Base-by-base conservation (phyloP, 2,329 filamentous ascomycete species). In the Ceratocystis ficicola region DNA sequence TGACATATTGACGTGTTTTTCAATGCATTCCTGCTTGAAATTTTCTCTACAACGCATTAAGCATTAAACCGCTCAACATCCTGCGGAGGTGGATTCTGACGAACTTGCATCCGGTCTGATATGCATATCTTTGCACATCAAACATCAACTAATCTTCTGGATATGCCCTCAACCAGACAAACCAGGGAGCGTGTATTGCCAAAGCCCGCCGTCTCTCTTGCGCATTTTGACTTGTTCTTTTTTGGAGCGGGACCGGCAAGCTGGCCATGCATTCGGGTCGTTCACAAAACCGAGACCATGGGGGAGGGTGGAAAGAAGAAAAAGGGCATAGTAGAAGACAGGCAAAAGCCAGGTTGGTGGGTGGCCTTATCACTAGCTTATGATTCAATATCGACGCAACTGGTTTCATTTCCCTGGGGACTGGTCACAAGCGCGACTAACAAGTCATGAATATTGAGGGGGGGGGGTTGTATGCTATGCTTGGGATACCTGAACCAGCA, bases 71-170 rank as follows among this genome's bases (percentile, higher is more conserved):
- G 15, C 15, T 25, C 48, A 25, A 25, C 46, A 22, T 50, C 15
- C 52, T 57, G 52, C 52, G 10, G 22, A 22, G 3, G 25, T 22
- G 25, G 32, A 57, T n/a, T 57, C 52, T 32, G 52, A 57, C 52
- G 52, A 57, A 36, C 52, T 17, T 57, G 25, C 52, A 57, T 30
- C 52, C 52, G 28, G 52, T 57, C 52, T 57, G 28, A 57, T 36
- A 57, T 30, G 25, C 12, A 12, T 57, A 32, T 57, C 25, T 57
- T 4, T 57, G 52, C 28, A 57, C 25, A 57, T 57, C 28, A 57
- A 57, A 32, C 52, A 32, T 36, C 3, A 10, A 36, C 32, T 36
- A 25, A 12, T 25, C 3, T 25, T 10, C 20, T 8, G 20, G 25
- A 52, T 52, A 52, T 10, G 48, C 20, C 32, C 44, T 20, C 44